Evolutionary conservation across 441 rosid species (phyloP), one percentile per base, ranked within the genome.

Genomic region (Isatis lusitanica): DNA sequence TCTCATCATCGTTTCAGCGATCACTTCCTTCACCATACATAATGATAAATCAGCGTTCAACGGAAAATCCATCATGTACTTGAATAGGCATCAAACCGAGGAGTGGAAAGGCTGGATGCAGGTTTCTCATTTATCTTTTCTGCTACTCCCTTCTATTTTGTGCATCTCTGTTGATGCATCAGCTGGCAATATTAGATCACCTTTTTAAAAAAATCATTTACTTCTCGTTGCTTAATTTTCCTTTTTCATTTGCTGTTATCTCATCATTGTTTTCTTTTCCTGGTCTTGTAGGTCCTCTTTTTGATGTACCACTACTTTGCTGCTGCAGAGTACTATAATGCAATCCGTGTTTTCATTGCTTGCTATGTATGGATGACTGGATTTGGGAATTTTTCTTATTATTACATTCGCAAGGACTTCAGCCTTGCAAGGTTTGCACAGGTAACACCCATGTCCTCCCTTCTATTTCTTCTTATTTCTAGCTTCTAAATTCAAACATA

Each of bases 71-170:
- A 85, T 90, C 59, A 88, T 88, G 77, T 88, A 88, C 79, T 81
- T 90, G 82, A 90, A 90, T 70, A 82, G 96, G 71, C 93, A 90
- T 85, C 93, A 90, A 80, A 90, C 96, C 17, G 96, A 90, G 79
- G 96, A 90, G 74, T 90, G 96, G 96, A 90, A 83, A 85, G 96
- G 96, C 75, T 90, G 96, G 96, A 90, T 90, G 96, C 96, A 90
- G 96, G 95, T 86, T 77, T 80, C 89, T 83, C 15, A 50, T 68
- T 63, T 72, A 71, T 69, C 64, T 51, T 52, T 51, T 51, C 43
- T 66, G 73, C 21, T 47, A 66, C 3, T 12, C 80, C 52, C 40
- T 33, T 24, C 18, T 5, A 9, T 39, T 70, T 50, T 12, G 24
- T 63, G 38, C 43, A 63, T 58, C 15, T 70, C 59, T 47, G 35